A percentile compares a stretch with the other conserved stretches of the same genome.
Conservation (phyloP, 2,329 filamentous ascomycete species). For the Coleophoma eucalyptorum region DNA sequence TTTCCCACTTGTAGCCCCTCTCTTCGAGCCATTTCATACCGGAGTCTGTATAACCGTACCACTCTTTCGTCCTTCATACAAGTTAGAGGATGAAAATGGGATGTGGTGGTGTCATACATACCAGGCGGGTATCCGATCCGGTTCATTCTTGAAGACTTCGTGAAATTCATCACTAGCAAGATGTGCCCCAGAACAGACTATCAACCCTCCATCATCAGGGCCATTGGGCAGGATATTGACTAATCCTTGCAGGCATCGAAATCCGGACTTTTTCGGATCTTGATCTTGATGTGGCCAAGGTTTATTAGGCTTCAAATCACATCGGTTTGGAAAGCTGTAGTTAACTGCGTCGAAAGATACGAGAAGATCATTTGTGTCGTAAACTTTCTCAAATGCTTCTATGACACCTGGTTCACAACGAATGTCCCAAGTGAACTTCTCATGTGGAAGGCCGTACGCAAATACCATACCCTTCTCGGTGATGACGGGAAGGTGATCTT, state of each 20-base stretch:
- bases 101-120: too few relatives aligned
- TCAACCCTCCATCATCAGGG: constrained; percentile 30
- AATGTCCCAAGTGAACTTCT: constrained; percentile 43
- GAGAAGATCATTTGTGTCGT: constrained; percentile 39
- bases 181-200: constrained; percentile 28
- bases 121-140: constrained; percentile 18
- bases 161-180: constrained; percentile 30
- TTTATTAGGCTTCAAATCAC: constrained; percentile 31
- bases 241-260: constrained; percentile 47
- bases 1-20: constrained; percentile 27
- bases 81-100: neutral
- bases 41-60: constrained; percentile 31
- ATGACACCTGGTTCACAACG: constrained; percentile 43
- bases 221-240: constrained; percentile 38
- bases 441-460: constrained; percentile 41
- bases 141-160: constrained; percentile 26
- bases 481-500: constrained; percentile 31
- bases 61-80: constrained; percentile 18
- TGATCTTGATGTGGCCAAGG: constrained; percentile 45
- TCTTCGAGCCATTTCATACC: constrained; percentile 33
- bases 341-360: constrained; percentile 40
- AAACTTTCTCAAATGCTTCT: constrained; percentile 41
- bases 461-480: constrained; percentile 45
- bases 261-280: constrained; percentile 38
- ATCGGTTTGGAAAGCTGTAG: constrained; percentile 28